phyloP scores from a whole-genome alignment of 2,329 filamentous ascomycete species.

The Cladosporium velox region DNA sequence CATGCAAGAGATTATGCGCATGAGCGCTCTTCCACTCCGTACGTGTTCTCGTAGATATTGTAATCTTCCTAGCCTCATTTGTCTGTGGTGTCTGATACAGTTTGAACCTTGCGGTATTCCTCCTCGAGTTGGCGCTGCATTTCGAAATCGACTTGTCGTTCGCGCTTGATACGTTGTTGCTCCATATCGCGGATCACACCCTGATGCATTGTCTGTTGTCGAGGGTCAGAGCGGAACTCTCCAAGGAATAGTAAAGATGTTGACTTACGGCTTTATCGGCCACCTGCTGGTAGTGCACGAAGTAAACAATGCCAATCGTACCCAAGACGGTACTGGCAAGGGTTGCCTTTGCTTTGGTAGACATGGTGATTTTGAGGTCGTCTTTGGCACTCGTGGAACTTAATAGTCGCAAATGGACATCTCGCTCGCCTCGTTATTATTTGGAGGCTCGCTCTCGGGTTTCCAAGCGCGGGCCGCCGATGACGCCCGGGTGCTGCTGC shows the following conservation, averaged over 20 bases:
- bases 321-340: conserved; percentile 75
- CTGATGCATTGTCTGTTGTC: conserved; percentile 81
- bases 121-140: conserved; percentile 82
- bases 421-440: not conserved
- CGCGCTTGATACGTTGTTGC: conserved; percentile 84
- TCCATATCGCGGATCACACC: conserved; percentile 95
- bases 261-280: conserved; percentile 71
- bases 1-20: not conserved
- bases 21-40: not conserved
- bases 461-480: conserved; percentile 5
- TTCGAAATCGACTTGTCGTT: conserved; percentile 92
- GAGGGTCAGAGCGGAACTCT: not conserved
- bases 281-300: conserved; percentile 89
- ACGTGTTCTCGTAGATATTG: not conserved
- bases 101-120: conserved; percentile 88
- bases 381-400: not conserved
- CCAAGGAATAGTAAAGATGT: not conserved
- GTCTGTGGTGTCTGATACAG: conserved; percentile 59
- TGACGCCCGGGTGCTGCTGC: not conserved
- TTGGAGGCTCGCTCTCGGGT: conserved; percentile 2
- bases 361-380: conserved; percentile 62
- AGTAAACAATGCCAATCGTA: conserved; percentile 72
- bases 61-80: not conserved
- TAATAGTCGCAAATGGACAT: not conserved
- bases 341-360: conserved; percentile 83